phyloP scores from a whole-genome alignment of 129 eudicot genomes.

The Scalesia atractyloides region DNA sequence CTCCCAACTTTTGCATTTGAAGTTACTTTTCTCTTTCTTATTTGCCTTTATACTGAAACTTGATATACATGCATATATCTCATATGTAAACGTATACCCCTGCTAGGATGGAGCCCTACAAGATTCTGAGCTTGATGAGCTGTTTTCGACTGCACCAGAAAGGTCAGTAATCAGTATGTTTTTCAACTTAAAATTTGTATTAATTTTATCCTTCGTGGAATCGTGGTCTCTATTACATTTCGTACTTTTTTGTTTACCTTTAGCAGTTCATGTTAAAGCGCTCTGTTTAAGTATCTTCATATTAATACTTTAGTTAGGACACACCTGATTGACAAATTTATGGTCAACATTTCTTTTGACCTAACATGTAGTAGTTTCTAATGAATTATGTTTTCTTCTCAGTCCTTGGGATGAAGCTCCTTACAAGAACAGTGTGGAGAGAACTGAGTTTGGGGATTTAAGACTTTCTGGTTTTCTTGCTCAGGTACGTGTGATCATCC shows the following conservation, averaged over 20 bases:
- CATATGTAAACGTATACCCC: slow-evolving; percentile 19
- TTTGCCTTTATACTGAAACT: slow-evolving; percentile 16
- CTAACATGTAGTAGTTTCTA: slow-evolving; percentile 13
- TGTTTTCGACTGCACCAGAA: slow-evolving; percentile 95
- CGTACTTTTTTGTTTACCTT: background rate
- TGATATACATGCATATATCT: slow-evolving; percentile 23
- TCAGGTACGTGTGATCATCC: slow-evolving; percentile 47
- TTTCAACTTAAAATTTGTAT: slow-evolving; percentile 18
- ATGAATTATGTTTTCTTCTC: slow-evolving; percentile 22
- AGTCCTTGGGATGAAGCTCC: slow-evolving; percentile 94
- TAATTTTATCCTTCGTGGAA: slow-evolving; percentile 4
- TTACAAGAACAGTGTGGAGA: slow-evolving; percentile 69
- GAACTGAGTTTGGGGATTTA: slow-evolving; percentile 67
- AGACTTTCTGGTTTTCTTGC: slow-evolving; percentile 78
- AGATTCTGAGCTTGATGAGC: slow-evolving; percentile 73
- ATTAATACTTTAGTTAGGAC: background rate
- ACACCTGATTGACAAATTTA: background rate
- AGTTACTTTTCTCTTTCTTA: slow-evolving; percentile 1
- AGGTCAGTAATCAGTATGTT: slow-evolving; percentile 57
- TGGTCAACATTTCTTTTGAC: background rate
- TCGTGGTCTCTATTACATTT: slow-evolving; percentile 12
- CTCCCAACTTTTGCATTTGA: background rate
- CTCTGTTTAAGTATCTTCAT: background rate
- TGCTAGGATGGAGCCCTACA: slow-evolving; percentile 75
- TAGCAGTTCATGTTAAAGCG: background rate